These are phyloP conservation scores for Ustilago esculenta DNA, from an alignment of 1,284 basidiomycete genomes.

Conservation along the genomic window DNA sequence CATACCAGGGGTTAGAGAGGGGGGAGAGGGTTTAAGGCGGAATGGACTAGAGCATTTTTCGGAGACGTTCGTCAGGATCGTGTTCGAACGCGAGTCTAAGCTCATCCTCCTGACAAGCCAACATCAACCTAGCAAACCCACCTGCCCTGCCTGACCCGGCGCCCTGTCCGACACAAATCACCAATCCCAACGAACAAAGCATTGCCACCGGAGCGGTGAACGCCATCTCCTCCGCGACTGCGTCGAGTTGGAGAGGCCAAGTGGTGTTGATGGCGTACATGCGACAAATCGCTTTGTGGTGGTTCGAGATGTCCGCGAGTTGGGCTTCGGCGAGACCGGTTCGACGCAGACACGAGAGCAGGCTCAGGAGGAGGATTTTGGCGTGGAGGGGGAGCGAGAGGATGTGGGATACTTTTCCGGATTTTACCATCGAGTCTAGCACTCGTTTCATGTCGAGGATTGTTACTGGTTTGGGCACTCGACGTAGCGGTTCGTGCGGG, in stretches of 20 bases:
- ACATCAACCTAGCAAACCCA: conserved; percentile 51
- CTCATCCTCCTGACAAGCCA: conserved; percentile 62
- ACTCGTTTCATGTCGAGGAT: conserved; percentile 82
- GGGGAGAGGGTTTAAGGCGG: no score
- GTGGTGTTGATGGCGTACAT: conserved; percentile 40
- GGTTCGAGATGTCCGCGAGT: conserved; percentile 76
- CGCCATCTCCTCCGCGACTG: background rate
- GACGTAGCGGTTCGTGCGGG: no score
- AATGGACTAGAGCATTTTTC: conserved; percentile 56
- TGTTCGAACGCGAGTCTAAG: conserved; percentile 55
- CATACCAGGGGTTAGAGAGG: no score
- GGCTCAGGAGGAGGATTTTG: conserved; percentile 72
- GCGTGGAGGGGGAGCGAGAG: conserved; percentile 55
- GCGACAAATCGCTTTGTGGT: conserved; percentile 53
- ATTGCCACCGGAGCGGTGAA: conserved; percentile 47
- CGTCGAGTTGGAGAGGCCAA: no score
- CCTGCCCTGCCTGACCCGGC: conserved; percentile 55
- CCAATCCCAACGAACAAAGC: conserved; percentile 52
- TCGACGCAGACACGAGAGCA: conserved; percentile 82
- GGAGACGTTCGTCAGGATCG: conserved; percentile 46
- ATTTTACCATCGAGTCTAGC: conserved; percentile 88
- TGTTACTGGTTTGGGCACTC: conserved; percentile 73
- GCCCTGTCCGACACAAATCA: conserved; percentile 60
- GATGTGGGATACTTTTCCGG: conserved; percentile 74
- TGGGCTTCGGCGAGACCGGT: conserved; percentile 87